Evolutionary conservation across 2,329 filamentous ascomycete species (phyloP).

Genomic region (Neopestalotiopsis sp.): DNA sequence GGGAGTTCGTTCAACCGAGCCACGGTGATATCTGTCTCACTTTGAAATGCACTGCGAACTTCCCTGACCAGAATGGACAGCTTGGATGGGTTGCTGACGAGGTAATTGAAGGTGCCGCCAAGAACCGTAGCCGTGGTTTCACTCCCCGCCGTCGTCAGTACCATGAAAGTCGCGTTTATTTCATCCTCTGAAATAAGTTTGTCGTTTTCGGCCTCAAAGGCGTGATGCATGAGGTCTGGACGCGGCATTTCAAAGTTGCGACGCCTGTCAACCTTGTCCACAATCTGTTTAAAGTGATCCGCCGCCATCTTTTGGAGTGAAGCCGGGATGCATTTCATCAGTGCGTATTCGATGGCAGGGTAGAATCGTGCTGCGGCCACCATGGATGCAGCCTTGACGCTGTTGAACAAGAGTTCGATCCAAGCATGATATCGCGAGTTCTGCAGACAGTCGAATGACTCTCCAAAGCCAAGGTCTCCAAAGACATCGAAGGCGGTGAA

Average conservation of each 20-base stretch:
- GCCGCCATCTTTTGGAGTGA: conserved; percentile 28
- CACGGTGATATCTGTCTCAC: not conserved
- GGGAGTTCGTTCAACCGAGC: not conserved
- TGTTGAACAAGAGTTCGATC: conserved; percentile 6
- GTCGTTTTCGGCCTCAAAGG: conserved; percentile 25
- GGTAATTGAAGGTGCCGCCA: not conserved
- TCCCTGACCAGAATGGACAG: not conserved
- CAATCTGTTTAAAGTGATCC: conserved; percentile 31
- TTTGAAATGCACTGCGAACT: not conserved
- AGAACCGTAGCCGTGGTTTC: conserved; percentile 22
- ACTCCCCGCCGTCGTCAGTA: conserved; percentile 8
- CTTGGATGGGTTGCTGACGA: not conserved
- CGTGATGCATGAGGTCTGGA: conserved; percentile 36
- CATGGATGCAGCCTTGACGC: not conserved
- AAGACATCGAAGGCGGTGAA: conserved; percentile 31
- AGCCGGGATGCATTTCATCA: conserved; percentile 26
- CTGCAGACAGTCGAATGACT: conserved; percentile 25
- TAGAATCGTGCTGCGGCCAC: not conserved
- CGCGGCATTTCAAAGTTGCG: conserved; percentile 23
- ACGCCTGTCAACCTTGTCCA: conserved; percentile 31
- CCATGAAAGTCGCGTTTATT: conserved; percentile 33
- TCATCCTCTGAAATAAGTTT: conserved; percentile 28
- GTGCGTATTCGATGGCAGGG: not conserved
- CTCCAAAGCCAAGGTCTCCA: conserved; percentile 28
- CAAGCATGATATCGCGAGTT: conserved; percentile 6